Conservation (phyloP, 345 rosid species). For the Jatropha curcas region DNA sequence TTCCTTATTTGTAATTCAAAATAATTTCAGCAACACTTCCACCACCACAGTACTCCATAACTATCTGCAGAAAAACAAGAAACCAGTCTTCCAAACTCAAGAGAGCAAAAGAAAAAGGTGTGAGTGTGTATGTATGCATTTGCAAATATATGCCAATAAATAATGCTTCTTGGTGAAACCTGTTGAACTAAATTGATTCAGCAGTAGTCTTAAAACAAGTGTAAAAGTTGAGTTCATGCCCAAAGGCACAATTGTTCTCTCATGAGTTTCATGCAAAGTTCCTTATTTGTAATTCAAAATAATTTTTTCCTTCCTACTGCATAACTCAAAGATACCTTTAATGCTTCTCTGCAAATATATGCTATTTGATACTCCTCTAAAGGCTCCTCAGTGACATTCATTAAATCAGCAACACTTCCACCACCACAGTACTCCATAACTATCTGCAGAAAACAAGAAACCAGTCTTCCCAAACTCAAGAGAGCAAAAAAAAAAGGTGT, state of each 20-base stretch:
- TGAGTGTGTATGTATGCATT: neutral
- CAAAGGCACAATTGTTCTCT: constrained; percentile 64
- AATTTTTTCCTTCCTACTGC: constrained; percentile 14
- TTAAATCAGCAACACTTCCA: constrained; percentile 96
- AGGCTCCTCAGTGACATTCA: constrained; percentile 86
- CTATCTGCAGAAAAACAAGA: constrained; percentile 73
- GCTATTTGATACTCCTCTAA: constrained; percentile 98
- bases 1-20: neutral
- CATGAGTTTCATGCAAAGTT: neutral
- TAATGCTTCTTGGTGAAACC: constrained; percentile 3
- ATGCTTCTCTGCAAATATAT: constrained; percentile 86
- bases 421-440: constrained; percentile 99
- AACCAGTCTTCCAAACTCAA: constrained; percentile 26
- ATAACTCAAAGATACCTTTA: constrained; percentile 57
- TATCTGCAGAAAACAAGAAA: constrained; percentile 67
- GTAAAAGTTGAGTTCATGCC: constrained; percentile 35
- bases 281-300: neutral
- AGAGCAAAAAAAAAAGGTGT: constrained; percentile 10
- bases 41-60: constrained; percentile 99
- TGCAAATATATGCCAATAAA: neutral
- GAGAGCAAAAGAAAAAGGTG: constrained; percentile 12
- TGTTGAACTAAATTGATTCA: constrained; percentile 5
- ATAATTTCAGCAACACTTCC: constrained; percentile 78
- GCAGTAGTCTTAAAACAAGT: neutral
- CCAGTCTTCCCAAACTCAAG: constrained; percentile 23